These are phyloP conservation scores for Miamiensis avidus DNA, from an alignment of 169 alveolate species.

Conservation along the genomic window DNA sequence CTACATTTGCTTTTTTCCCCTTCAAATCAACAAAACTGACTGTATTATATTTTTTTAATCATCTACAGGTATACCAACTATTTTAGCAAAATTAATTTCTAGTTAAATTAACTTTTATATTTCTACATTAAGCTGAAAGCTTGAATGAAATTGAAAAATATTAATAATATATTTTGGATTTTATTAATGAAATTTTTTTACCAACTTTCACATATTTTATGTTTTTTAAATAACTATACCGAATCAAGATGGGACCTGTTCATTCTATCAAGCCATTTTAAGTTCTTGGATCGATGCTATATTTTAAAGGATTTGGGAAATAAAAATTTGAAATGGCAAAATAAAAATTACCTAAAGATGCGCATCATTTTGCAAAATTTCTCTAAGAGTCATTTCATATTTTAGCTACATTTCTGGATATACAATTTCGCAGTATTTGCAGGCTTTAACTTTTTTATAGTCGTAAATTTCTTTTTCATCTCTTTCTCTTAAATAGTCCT, in stretches of 20 bases:
- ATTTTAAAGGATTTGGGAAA: constrained; percentile 15
- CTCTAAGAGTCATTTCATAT: constrained; percentile 65
- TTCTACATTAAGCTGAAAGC: constrained; percentile 53
- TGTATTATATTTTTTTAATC: constrained; percentile 27
- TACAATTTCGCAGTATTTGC: constrained; percentile 63
- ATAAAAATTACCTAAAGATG: constrained; percentile 37
- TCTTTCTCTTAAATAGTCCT: constrained; percentile 32
- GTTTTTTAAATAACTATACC: constrained; percentile 57
- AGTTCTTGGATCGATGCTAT: constrained; percentile 54
- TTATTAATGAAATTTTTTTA: not conserved
- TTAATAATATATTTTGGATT: not conserved
- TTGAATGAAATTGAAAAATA: not conserved
- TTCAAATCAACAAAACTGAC: constrained; percentile 30
- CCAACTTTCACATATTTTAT: constrained; percentile 65
- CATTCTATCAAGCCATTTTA: constrained; percentile 57
- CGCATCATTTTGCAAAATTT: constrained; percentile 63
- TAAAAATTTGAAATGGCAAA: too few relatives aligned
- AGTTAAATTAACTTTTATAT: constrained; percentile 59
- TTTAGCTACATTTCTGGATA: constrained; percentile 54
- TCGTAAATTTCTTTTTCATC: constrained; percentile 37
- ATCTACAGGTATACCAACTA: constrained; percentile 57
- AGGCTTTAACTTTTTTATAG: constrained; percentile 55
- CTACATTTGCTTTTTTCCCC: constrained; percentile 22
- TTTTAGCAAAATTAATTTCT: constrained; percentile 56
- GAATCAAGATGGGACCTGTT: constrained; percentile 62